phyloP scores from a whole-genome alignment of 1,284 basidiomycete genomes.

The Leccinum ponderosum region DNA sequence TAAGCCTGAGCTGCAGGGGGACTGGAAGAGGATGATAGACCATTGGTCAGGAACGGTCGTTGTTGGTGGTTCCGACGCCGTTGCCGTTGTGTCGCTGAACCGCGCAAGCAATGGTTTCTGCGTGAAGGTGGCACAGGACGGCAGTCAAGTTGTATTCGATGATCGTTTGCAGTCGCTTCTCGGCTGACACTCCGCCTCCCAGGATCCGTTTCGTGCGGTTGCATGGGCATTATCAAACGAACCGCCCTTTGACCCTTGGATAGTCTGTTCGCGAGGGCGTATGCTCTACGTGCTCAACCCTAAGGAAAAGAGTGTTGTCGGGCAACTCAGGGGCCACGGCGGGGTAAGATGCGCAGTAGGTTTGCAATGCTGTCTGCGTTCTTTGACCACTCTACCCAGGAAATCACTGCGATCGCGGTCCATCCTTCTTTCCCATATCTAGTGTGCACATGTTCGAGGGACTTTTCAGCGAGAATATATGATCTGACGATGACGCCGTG shows the following conservation, averaged over 20 bases:
- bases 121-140: conserved; percentile 28
- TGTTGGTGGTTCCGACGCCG: conserved; percentile 41
- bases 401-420: conserved; percentile 64
- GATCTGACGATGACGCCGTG: conserved; percentile 47
- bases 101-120: conserved; percentile 33
- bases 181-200: conserved; percentile 7
- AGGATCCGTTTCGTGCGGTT: conserved; percentile 34
- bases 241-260: conserved; percentile 50
- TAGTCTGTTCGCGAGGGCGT: conserved; percentile 53
- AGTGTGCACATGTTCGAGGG: conserved; percentile 68
- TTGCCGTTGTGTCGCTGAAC: conserved; percentile 35
- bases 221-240: conserved; percentile 58
- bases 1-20: conserved; percentile 30
- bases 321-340: conserved; percentile 65
- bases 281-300: conserved; percentile 56
- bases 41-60: conserved; percentile 49
- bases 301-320: conserved; percentile 38
- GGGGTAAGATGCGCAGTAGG: conserved; percentile 45
- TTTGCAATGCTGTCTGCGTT: neutral
- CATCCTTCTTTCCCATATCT: conserved; percentile 58
- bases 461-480: conserved; percentile 65
- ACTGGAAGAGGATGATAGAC: conserved; percentile 48
- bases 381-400: conserved; percentile 37
- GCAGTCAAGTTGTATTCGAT: conserved; percentile 17
- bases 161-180: neutral